Base-by-base conservation (phyloP, 2,329 filamentous ascomycete species). In the Pseudophaeomoniella oleicola region DNA sequence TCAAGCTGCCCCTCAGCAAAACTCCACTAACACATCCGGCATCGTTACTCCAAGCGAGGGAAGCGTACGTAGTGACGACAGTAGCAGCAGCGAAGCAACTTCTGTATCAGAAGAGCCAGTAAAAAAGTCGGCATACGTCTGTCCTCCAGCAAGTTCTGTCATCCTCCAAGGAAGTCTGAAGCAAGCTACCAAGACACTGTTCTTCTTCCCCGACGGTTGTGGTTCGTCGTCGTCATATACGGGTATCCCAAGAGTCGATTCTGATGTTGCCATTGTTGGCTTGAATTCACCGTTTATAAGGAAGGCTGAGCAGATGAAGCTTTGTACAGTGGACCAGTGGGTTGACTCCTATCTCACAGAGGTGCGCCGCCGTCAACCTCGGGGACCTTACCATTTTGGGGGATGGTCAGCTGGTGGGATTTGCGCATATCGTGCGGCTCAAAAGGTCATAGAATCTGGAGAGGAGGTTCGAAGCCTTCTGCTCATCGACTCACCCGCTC, bases 401-500 rank as follows among this genome's bases (percentile, higher is more conserved):
- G 53, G 54, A 12, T 54, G 48, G 48, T 53, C 50, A 13, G 43
- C 45, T 11, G 54, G 54, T 11, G 52, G 47, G 4, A 44, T 53
- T 17, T 45, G 44, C 36, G 50, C 54, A 9, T 83, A 72, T 48
- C 75, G 81, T 46, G 74, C 75, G 6, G 69, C 74, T 44, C 68
- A 69, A 37, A 71, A 78, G 43, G 63, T 82, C 12, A 66, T 65
- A 39, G 64, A 67, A 42, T 64, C 63, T 3, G 69, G 71, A 12
- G 71, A 80, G 32, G 51, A 51, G 13, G 17, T 81, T 3, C 68
- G 72, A 4, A 60, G 70, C 36, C 62, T 82, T 9, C 63, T 81
- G 37, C 62, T 82, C 36, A 71, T 83, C 34, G 78, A 83, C 48
- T n/a, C n/a, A n/a, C n/a, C n/a, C n/a, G n/a, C n/a, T n/a, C n/a